Evolutionary conservation across 2,329 filamentous ascomycete species (phyloP), one percentile per base, ranked within the genome.

Genomic region (Xylariales sp.): DNA sequence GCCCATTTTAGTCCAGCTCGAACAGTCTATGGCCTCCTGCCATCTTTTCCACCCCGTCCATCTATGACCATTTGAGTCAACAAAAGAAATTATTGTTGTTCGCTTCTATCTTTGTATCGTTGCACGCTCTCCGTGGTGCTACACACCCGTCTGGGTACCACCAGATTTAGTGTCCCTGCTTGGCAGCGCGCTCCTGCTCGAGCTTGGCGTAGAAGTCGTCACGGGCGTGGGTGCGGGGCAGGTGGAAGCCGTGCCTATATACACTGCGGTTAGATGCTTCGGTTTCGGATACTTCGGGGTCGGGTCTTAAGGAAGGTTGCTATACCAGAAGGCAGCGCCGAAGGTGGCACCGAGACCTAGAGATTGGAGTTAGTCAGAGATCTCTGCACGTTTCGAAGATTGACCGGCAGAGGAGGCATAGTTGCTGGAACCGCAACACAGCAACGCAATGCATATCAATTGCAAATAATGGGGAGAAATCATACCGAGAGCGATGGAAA

Each of bases 241-340:
- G 63, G 66, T 81, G 76, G 67, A 59, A 81, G 59, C 76, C 76
- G 69, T 79, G 76, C 76, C 76, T 80, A 28, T n/a, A n/a, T n/a
- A n/a, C n/a, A n/a, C n/a, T n/a, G n/a, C n/a, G n/a, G n/a, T n/a
- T n/a, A n/a, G n/a, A n/a, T n/a, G n/a, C n/a, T n/a, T n/a, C n/a
- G n/a, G n/a, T n/a, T n/a, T n/a, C n/a, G n/a, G 16, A 4, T 19
- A 10, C 20, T 15, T 13, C 3, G 29, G 19, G 17, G 37, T 19
- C 12, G 21, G 36, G 40, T 13, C n/a, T n/a, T n/a, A 21, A 15
- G 28, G 28, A 6, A 24, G 19, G 27, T 5, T 16, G 37, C 49
- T 73, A 51, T 75, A 80, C 76, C 76, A 80, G 66, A 70, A 80
- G 46, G 60, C 56, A 59, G 69, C 76, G 57, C 68, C 74, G 61